Percentiles rank a stretch among this genome's conserved stretches.
phyloP scores from a whole-genome alignment of 129 eudicot genomes.

The Silybum marianum region DNA sequence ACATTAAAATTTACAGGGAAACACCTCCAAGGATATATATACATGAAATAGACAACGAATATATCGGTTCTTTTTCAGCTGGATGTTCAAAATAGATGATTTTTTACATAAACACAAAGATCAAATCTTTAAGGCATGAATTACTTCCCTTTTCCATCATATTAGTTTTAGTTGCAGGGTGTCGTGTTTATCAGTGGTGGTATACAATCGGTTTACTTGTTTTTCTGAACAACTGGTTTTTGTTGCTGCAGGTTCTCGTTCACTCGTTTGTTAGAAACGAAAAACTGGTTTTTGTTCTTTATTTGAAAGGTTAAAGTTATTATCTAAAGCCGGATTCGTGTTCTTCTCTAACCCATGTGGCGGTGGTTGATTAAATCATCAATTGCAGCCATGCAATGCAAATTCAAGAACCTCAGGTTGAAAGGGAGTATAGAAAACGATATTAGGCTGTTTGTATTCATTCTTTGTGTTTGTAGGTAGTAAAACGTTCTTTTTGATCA shows the following conservation, averaged over 20 bases:
- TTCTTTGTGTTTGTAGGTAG: slow-evolving; percentile 2
- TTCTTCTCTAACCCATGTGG: neutral
- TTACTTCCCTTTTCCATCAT: neutral
- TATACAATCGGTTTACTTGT: too few species aligned
- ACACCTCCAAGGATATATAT: slow-evolving; percentile 72
- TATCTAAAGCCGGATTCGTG: neutral
- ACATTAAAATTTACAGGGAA: slow-evolving; percentile 52
- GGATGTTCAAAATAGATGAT: slow-evolving; percentile 44
- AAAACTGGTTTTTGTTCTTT: neutral
- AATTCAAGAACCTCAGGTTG: neutral
- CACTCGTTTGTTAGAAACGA: neutral
- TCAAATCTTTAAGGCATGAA: slow-evolving; percentile 5
- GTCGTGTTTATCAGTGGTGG: too few species aligned
- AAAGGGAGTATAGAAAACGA: neutral
- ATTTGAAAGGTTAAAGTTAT: neutral
- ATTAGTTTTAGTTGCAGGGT: slow-evolving; percentile 2
- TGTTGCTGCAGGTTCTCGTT: slow-evolving; percentile 12
- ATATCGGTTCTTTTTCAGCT: slow-evolving; percentile 36
- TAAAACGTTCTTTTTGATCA: neutral
- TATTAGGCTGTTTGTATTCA: neutral
- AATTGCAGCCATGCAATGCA: neutral
- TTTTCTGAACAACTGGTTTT: slow-evolving; percentile 3
- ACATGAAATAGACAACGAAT: slow-evolving; percentile 49
- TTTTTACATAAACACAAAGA: slow-evolving; percentile 22
- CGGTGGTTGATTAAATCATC: neutral